Evolutionary conservation across 1,139 yeast species (phyloP).

Genomic region (Eremothecium cymbalariae): DNA sequence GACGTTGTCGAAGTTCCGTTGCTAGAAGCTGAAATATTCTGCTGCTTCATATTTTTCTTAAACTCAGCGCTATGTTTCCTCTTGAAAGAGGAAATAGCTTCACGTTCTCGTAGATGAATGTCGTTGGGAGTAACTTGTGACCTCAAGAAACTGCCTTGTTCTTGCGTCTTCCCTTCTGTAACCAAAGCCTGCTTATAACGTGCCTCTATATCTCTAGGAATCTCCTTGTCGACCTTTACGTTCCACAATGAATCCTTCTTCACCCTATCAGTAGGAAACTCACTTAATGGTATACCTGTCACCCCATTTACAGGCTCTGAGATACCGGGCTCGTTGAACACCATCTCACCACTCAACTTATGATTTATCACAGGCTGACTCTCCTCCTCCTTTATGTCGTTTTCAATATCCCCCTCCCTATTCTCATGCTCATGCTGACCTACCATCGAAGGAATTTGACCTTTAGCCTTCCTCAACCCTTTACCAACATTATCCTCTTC

Average conservation of each 20-base stretch:
- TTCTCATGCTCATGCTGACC: constrained; percentile 6
- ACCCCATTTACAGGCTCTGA: constrained; percentile 25
- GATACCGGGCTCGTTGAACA: constrained; percentile 21
- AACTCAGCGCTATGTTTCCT: constrained; percentile 12
- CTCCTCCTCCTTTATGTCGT: constrained; percentile 3
- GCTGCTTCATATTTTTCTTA: constrained; percentile 6
- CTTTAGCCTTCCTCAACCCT: not conserved
- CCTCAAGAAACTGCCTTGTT: constrained; percentile 2
- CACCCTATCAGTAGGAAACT: constrained; percentile 27
- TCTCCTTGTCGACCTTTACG: constrained; percentile 16
- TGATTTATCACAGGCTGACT: constrained; percentile 15
- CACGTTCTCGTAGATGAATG: constrained; percentile 1
- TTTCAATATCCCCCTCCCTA: constrained; percentile 5
- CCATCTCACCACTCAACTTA: constrained; percentile 19
- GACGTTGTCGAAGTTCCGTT: not conserved
- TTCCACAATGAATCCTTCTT: constrained; percentile 28
- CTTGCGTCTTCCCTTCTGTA: not conserved
- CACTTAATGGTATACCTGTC: constrained; percentile 27
- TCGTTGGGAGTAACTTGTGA: constrained; percentile 1
- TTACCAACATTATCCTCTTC: constrained; percentile 16
- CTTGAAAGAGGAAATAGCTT: not conserved
- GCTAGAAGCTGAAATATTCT: not conserved
- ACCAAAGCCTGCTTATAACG: constrained; percentile 3
- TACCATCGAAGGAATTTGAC: not conserved
- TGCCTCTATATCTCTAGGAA: constrained; percentile 1